Evolutionary conservation across 768 basidiomycete species (phyloP).

Genomic region (Cystobasidium tubakii): DNA sequence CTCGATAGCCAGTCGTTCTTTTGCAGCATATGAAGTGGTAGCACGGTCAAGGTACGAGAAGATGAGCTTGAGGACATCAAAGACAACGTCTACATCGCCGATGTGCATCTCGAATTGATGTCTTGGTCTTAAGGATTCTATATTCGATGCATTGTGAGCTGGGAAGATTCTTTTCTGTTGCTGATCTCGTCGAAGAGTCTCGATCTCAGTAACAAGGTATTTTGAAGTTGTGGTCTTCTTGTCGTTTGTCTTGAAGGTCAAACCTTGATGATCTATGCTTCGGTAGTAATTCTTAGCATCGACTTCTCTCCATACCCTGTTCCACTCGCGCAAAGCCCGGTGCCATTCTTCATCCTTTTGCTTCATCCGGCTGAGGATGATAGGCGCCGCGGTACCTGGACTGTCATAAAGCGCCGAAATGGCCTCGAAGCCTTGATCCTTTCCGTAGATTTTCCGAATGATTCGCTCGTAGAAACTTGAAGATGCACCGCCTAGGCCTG

Average conservation of each 20-base stretch:
- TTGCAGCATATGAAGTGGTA: slow-evolving; percentile 56
- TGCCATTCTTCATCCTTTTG: slow-evolving; percentile 97
- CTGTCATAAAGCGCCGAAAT: slow-evolving; percentile 82
- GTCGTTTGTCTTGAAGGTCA: slow-evolving; percentile 89
- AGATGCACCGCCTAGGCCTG: slow-evolving; percentile 77
- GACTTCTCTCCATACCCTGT: slow-evolving; percentile 91
- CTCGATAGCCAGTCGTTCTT: slow-evolving; percentile 80
- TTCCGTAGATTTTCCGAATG: slow-evolving; percentile 87
- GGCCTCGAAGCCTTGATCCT: slow-evolving; percentile 67
- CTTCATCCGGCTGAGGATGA: slow-evolving; percentile 83
- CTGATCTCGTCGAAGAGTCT: slow-evolving; percentile 56
- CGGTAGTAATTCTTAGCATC: slow-evolving; percentile 98
- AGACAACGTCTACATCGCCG: slow-evolving; percentile 61
- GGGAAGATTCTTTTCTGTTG: slow-evolving; percentile 47
- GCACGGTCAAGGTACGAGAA: slow-evolving; percentile 86
- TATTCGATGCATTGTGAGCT: slow-evolving; percentile 48
- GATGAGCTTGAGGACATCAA: slow-evolving; percentile 78
- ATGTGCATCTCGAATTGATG: slow-evolving; percentile 59
- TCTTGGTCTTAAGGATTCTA: slow-evolving; percentile 49
- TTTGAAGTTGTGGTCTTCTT: slow-evolving; percentile 84
- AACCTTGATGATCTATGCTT: slow-evolving; percentile 90
- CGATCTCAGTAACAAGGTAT: slow-evolving; percentile 72
- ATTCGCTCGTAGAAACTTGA: slow-evolving; percentile 83
- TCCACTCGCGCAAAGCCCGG: slow-evolving; percentile 87
- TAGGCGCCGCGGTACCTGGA: slow-evolving; percentile 81